Base-by-base conservation (phyloP, 2,329 filamentous ascomycete genomes). In the Colletotrichum navitas region DNA sequence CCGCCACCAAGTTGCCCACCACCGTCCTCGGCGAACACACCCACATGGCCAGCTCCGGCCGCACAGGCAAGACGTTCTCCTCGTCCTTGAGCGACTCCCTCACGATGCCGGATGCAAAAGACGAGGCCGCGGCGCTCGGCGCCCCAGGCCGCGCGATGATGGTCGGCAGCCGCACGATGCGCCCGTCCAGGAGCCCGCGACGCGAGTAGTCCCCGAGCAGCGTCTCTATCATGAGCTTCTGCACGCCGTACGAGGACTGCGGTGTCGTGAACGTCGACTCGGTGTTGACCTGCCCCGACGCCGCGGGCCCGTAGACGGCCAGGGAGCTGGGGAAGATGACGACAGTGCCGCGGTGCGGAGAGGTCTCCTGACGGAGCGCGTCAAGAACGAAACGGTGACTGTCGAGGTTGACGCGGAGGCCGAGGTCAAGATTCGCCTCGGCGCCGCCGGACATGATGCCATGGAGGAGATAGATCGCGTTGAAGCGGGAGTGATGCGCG, bases 391-490 rank as follows among this genome's bases (percentile, higher is more conserved):
- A 77, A 29, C 86, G 83, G 2, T 88, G 88, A 2, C 86, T 86
- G 73, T 90, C 88, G 52, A 90, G 82, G 76, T 91, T 91, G 64
- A 90, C 88, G 58, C 81, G 83, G 71, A 89, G 82, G 1, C 89
- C 68, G 81, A 85, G 75, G 81, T 88, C 77, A 82, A 89, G 80
- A 61, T 91, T 87, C 12, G 86, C 86, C 80, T 91, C 89, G 21
- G 88, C 85, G 18, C 88, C 89, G 29, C 85, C 85, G 0, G 88
- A 90, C 89, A 91, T 91, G 79, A 91, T 88, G 54, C 89, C 89
- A 75, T 91, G 89, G 68, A 91, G 85, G 58, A 90, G 84, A 76
- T 89, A 91, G 52, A 88, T 84, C 12, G 84, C 82, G 45, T 85
- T 79, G 16, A 86, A 81, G 12, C 72, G 76, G 0, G 76, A 73